Percentiles rank a stretch among this genome's conserved stretches.
Conservation (phyloP, 345 rosid genomes). For the Psidium friedrichsthalianum region DNA sequence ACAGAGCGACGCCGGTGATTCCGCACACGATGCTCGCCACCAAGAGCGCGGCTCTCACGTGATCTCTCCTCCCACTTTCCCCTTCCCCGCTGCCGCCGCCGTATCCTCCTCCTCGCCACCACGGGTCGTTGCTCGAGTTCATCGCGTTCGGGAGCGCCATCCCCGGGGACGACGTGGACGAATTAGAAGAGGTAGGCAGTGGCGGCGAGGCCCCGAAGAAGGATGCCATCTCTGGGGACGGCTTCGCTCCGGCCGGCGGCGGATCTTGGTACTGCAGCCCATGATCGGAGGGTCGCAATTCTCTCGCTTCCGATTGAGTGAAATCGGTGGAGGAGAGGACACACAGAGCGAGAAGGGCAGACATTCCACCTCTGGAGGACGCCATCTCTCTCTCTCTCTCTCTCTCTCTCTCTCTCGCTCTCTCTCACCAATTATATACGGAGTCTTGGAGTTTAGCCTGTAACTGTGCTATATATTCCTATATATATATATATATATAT, state of each 20-base stretch:
- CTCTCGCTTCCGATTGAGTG: not conserved
- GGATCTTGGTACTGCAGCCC: slow-evolving; percentile 11
- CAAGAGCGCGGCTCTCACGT: slow-evolving; percentile 1
- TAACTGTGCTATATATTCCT: not conserved
- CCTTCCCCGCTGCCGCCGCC: not conserved
- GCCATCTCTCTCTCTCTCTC: not conserved
- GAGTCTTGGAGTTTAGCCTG: not conserved
- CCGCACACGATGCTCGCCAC: slow-evolving; percentile 8
- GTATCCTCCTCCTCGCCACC: not conserved
- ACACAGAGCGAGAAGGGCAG: not conserved
- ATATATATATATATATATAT: no score
- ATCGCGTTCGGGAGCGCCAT: not conserved
- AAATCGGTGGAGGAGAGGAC: not conserved
- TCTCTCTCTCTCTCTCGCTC: no score
- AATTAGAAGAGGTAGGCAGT: not conserved
- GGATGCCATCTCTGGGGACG: slow-evolving; percentile 2
- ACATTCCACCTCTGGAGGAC: not conserved
- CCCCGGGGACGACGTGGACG: not conserved
- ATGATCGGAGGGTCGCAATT: slow-evolving; percentile 14
- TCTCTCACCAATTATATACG: not conserved
- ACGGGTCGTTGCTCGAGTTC: not conserved
- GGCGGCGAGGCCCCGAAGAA: slow-evolving; percentile 5
- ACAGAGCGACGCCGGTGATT: slow-evolving; percentile 8
- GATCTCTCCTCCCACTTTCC: not conserved
- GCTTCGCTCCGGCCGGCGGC: not conserved